Evolutionary conservation across 768 basidiomycete genomes (phyloP).

Genomic region (Mycena latifolia): DNA sequence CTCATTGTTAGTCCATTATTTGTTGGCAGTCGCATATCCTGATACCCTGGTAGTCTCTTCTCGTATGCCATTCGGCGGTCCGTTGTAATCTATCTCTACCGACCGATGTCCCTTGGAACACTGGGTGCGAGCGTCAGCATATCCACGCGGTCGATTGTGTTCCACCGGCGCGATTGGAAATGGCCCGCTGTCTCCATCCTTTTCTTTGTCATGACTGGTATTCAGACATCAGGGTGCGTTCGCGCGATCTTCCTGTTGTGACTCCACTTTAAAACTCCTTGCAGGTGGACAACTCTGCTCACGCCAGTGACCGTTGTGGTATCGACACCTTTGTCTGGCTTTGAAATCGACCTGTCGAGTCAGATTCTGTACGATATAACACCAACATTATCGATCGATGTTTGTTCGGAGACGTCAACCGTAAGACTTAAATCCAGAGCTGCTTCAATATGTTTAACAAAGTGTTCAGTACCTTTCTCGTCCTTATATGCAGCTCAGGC

Average conservation of each 20-base stretch:
- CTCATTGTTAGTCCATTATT: background rate
- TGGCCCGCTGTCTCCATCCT: background rate
- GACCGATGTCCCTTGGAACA: background rate
- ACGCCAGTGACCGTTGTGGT: background rate
- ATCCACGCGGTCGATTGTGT: background rate
- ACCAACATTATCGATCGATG: no score
- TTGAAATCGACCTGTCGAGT: background rate
- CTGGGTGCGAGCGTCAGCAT: background rate
- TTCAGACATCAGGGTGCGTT: slow-evolving; percentile 20
- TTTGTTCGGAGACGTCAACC: no score
- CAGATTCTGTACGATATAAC: background rate
- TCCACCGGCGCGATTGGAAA: background rate
- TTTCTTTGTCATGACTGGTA: background rate
- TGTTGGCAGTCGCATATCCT: no score
- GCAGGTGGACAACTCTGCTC: background rate
- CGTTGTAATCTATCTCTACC: background rate
- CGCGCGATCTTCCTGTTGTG: no score
- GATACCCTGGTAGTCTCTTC: background rate
- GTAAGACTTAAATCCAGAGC: no score
- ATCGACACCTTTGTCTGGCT: background rate
- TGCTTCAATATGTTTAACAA: background rate
- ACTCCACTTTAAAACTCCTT: background rate
- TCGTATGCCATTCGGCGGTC: background rate
- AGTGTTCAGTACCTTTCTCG: no score
- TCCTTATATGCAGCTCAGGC: no score